These are phyloP conservation scores for Hypoxylon subgilvum DNA, from an alignment of 495 filamentous ascomycete species.

Conservation along the genomic window DNA sequence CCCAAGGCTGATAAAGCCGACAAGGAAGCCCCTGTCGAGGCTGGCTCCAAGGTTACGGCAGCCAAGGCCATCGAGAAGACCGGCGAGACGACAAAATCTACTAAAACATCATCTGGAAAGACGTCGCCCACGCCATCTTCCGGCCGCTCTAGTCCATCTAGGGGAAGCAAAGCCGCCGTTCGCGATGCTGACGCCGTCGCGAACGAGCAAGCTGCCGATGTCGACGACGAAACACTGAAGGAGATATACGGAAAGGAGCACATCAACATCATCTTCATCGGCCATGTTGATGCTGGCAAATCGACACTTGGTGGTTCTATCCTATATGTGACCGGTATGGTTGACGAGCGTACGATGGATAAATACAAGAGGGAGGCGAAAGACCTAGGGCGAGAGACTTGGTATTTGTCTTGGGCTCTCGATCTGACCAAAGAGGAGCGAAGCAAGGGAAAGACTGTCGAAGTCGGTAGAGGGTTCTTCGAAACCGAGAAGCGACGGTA, in stretches of 20 bases:
- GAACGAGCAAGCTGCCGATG: constrained; percentile 84
- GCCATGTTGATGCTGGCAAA: constrained; percentile 97
- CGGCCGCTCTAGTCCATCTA: constrained; percentile 73
- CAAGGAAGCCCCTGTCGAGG: constrained; percentile 56
- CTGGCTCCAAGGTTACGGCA: constrained; percentile 62
- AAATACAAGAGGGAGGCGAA: constrained; percentile 98
- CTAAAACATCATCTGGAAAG: constrained; percentile 71
- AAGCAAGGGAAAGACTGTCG: constrained; percentile 96
- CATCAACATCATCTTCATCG: constrained; percentile 97
- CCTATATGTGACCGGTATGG: constrained; percentile 93
- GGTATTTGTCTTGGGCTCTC: constrained; percentile 97
- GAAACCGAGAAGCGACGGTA: constrained; percentile 88
- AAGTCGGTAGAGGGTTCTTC: constrained; percentile 96
- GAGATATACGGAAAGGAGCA: constrained; percentile 99
- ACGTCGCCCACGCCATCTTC: constrained; percentile 79
- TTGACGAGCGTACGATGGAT: constrained; percentile 96
- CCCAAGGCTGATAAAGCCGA: constrained; percentile 64
- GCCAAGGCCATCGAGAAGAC: constrained; percentile 83
- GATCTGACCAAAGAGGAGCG: constrained; percentile 97
- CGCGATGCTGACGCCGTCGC: constrained; percentile 83
- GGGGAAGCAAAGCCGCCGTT: constrained; percentile 56
- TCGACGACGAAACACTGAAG: constrained; percentile 87
- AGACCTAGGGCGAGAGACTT: constrained; percentile 92
- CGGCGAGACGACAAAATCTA: constrained; percentile 69
- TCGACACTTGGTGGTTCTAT: constrained; percentile 93